Evolutionary conservation across 768 basidiomycete genomes (phyloP), one percentile per base, ranked within the genome.

Genomic region (Kwoniella europaea): DNA sequence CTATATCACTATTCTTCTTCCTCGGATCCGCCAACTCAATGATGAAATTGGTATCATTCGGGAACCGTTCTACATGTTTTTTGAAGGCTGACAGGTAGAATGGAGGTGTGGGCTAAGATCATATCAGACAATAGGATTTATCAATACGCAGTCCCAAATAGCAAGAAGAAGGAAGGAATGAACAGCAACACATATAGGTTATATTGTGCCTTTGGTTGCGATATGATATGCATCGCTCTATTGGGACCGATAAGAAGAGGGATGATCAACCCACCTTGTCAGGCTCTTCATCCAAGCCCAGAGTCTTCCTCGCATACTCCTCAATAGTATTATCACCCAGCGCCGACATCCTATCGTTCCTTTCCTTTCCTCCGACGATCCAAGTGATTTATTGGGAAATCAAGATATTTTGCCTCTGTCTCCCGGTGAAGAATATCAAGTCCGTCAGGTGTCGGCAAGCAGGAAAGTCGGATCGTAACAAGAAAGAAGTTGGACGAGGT

Each of bases 261-360:
- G 54, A 24, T 27, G 61, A 20, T 10, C 18, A 67, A 60, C 74
- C 24, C 46, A 76, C 74, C 44, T 55, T 60, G 57, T 70, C 57
- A 29, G 67, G 72, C 24, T 67, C 69, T 42, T 76, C 74, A 29
- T 75, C 74, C 1, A 75, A 62, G 9, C 71, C 74, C 18, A 72
- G 35, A 5, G 74, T 70, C 52, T 71, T 72, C 24, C 74, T 61
- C 15, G 74, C 74, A 1, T 46, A 24, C 55, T 92, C 92, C 22
- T 70, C 63, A 12, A 70, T 56, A 3, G 44, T 43, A 20, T 35
- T 44, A 64, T 54, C 61, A 41, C 53, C 18, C 35, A 35, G 1
- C 35, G 5, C 6, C 35, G 53, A 27, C 66, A 60, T 52, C 55
- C 46, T 22, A 2, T 62, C 16, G 18, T 24, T 61, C 3, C 12